These are phyloP conservation scores for Blastobotrys peoriensis DNA, from an alignment of 805 yeast species.

Conservation along the genomic window DNA sequence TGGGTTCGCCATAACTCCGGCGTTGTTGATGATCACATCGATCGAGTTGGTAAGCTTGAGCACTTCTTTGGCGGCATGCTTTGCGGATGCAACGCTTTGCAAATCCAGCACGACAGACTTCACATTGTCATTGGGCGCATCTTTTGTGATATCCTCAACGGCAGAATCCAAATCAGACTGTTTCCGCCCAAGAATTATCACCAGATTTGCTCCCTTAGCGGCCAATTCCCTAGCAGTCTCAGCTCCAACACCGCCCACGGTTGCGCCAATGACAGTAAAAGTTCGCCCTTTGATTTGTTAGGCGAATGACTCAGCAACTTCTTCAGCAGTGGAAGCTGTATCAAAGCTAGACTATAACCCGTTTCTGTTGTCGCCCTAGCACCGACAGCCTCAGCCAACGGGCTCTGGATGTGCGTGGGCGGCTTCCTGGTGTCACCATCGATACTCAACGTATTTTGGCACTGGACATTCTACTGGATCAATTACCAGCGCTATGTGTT, in stretches of 20 bases:
- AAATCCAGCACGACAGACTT: constrained; percentile 13
- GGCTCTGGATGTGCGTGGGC: constrained; percentile 41
- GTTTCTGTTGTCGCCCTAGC: constrained; percentile 37
- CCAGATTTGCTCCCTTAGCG: constrained; percentile 3
- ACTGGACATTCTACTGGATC: constrained; percentile 38
- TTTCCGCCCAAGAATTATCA: constrained; percentile 9
- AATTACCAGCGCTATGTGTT: constrained; percentile 38
- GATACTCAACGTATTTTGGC: constrained; percentile 36
- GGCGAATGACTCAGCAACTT: no score
- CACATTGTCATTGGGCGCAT: constrained; percentile 7
- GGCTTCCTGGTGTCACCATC: constrained; percentile 36
- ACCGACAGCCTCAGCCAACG: constrained; percentile 37
- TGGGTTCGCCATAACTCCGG: constrained; percentile 79
- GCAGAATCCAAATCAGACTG: constrained; percentile 6
- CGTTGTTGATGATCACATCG: constrained; percentile 66
- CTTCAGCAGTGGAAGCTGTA: no score
- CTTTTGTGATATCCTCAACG: constrained; percentile 5
- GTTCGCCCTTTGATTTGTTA: constrained; percentile 9
- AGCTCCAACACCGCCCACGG: constrained; percentile 16
- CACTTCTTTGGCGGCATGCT: constrained; percentile 15
- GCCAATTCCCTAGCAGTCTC: constrained; percentile 11
- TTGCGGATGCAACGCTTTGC: constrained; percentile 10
- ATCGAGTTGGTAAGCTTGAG: constrained; percentile 27
- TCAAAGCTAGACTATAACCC: no score
- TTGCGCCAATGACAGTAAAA: constrained; percentile 11